Base-by-base conservation (phyloP, 2,329 filamentous ascomycete species). In the Capronia americana region DNA sequence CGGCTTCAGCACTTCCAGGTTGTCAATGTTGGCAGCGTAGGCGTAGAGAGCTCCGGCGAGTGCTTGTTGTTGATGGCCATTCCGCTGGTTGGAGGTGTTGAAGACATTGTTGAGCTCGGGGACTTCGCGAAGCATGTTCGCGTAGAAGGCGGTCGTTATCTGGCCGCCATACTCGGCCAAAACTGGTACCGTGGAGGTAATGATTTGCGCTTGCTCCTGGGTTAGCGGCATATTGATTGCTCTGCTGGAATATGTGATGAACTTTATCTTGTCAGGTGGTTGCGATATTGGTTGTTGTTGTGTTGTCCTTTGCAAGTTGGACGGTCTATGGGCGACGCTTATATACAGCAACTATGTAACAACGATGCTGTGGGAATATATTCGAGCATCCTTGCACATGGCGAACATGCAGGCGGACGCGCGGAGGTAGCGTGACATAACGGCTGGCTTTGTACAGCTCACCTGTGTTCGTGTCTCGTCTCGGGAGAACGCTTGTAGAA, bases 71-170 rank as follows among this genome's bases (percentile, higher is more conserved):
- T 93, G 91, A 66, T 87, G 86, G 44, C 88, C 87, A 5, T 85
- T 90, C 50, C 80, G 79, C 77, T 93, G 90, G 72, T 90, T 88
- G 5, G 88, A 84, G 60, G 24, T 60, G 30, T 92, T 92, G 84
- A 92, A 92, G 77, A 89, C 81, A 76, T 88, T 84, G 73, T 88
- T 86, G 41, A 93, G 85, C 50, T 87, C 84, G 0, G 90, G 89
- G 67, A 91, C 83, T 44, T 87, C 86, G 10, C 75, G 75, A 26
- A 92, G 80, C 82, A 92, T 86, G 74, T 87, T 88, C 68, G 82
- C 81, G 81, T 93, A 93, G 81, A 93, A 92, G 69, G 85, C 83
- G n/a, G 83, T 83, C 6, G 90, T 88, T 76, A 93, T 91, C 69
- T 83, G 82, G 69, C 85, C 84, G 75, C 90, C 90, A 74, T 92